These are phyloP conservation scores for Pisolithus marmoratus DNA, from an alignment of 768 basidiomycete species.

Conservation along the genomic window DNA sequence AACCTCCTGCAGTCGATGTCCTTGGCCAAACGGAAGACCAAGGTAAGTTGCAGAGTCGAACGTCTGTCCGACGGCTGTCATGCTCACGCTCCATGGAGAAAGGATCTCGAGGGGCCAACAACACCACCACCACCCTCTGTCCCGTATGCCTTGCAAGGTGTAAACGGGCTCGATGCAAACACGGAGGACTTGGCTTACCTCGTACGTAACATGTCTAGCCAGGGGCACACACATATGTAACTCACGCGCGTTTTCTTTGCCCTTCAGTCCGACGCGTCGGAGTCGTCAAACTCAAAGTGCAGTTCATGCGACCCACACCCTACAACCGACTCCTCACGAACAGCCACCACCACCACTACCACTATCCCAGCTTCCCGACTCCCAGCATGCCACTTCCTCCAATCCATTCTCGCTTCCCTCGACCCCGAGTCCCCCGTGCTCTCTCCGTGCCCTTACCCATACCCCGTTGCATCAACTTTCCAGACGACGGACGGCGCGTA, in stretches of 20 bases:
- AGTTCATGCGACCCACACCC: conserved; percentile 26
- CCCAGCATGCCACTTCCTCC: conserved; percentile 59
- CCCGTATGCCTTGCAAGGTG: conserved; percentile 27
- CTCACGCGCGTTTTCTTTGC: not conserved
- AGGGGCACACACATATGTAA: not conserved
- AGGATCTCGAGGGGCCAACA: conserved; percentile 21
- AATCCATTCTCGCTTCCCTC: conserved; percentile 52
- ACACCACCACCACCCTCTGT: conserved; percentile 9
- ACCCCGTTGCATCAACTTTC: conserved; percentile 25
- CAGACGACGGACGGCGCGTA: conserved; percentile 68
- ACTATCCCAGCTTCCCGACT: conserved; percentile 8
- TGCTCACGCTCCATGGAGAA: conserved; percentile 27
- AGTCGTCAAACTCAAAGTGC: conserved; percentile 40
- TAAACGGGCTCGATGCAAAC: conserved; percentile 35
- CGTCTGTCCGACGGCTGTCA: not conserved
- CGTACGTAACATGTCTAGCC: conserved; percentile 23
- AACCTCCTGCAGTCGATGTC: conserved; percentile 48
- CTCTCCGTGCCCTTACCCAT: conserved; percentile 27
- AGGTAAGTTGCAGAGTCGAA: conserved; percentile 20
- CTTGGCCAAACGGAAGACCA: conserved; percentile 30
- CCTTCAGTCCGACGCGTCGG: conserved; percentile 40
- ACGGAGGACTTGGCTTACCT: conserved; percentile 43
- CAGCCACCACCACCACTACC: conserved; percentile 12
- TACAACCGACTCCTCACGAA: conserved; percentile 1
- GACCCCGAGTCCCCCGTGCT: conserved; percentile 34